Base-by-base conservation (phyloP, 2,329 filamentous ascomycete genomes). In the Fusarium sp. region DNA sequence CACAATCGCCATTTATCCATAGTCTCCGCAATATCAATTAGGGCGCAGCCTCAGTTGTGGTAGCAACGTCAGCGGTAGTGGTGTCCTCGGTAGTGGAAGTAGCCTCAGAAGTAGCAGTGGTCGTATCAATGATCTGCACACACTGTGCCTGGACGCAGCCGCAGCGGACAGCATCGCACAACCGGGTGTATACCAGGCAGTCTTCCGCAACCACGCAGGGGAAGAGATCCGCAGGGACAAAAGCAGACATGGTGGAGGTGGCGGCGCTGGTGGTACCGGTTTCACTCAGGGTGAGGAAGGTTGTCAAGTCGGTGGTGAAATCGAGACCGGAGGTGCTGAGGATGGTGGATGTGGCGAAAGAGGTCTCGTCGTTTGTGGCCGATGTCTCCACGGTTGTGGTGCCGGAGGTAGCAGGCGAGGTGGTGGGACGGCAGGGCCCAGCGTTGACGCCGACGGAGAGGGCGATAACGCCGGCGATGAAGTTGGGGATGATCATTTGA, bases 181-280 rank as follows among this genome's bases (percentile, higher is more conserved):
- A 48, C n/a, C 22, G 7, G 28, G 10, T 10, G 7, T 32, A 22
- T 1, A 14, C 24, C 5, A 6, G 2, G 6, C 59, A 62, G 15
- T 59, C 43, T 0, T 5, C 1, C 19, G 14, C 44, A 13, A 4
- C 6, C 1, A 0, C 2, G 10, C 59, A 62, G 4, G 59, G 59
- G 24, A 62, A 52, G 1, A 62, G 37, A n/a, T 60, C 55, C 2
- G 59, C 59, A 0, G 59, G 59, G 2, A 62, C 43, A 3, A 46
- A 54, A 2, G 44, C 37, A 4, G 59, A 59, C 0, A 30, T 30
- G 10, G 59, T 47, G 1, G 58, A 47, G 0, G 48, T 19, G 3
- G 26, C 13, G 0, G 39, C 44, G 5, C 35, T 54, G 9, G 43
- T 53, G 15, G 55, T 45, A 3, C 9, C 28, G 5, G 47, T 53